phyloP scores from a whole-genome alignment of 192 early-diverging fungal species.

The Entophlyctis helioformis region DNA sequence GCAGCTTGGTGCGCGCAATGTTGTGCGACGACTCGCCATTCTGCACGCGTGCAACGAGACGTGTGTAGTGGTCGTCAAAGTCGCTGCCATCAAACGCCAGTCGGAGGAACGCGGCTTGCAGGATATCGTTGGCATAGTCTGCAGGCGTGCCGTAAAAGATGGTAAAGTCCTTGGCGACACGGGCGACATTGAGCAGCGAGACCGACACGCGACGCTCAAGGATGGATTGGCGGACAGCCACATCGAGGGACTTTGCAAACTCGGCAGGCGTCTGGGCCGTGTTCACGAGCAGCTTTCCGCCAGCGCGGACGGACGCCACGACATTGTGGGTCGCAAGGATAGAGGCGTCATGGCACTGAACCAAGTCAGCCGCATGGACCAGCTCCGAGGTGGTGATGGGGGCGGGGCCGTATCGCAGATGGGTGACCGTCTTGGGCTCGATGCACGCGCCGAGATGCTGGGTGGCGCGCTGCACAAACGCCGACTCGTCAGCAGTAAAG shows the following conservation, averaged over 20 bases:
- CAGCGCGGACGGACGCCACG: conserved; percentile 30
- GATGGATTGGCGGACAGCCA: conserved; percentile 43
- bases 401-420: conserved; percentile 39
- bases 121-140: conserved; percentile 44
- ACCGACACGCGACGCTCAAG: conserved; percentile 39
- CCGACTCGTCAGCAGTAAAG: conserved; percentile 19
- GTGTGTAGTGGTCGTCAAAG: conserved; percentile 8
- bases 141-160: conserved; percentile 26
- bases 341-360: conserved; percentile 48
- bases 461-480: conserved; percentile 24
- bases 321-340: conserved; percentile 50
- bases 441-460: conserved; percentile 43
- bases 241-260: conserved; percentile 52
- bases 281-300: conserved; percentile 51
- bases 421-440: conserved; percentile 44
- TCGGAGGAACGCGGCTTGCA: conserved; percentile 41
- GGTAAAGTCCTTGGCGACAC: conserved; percentile 48
- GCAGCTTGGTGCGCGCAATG: conserved; percentile 18
- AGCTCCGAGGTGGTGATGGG: conserved; percentile 16
- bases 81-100: conserved; percentile 28
- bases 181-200: conserved; percentile 48
- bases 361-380: conserved; percentile 38
- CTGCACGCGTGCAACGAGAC: conserved; percentile 4
- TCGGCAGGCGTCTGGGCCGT: conserved; percentile 48
- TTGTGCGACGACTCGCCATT: conserved; percentile 9